Base-by-base conservation (phyloP, 345 rosid species). In the Brassica cretica region DNA sequence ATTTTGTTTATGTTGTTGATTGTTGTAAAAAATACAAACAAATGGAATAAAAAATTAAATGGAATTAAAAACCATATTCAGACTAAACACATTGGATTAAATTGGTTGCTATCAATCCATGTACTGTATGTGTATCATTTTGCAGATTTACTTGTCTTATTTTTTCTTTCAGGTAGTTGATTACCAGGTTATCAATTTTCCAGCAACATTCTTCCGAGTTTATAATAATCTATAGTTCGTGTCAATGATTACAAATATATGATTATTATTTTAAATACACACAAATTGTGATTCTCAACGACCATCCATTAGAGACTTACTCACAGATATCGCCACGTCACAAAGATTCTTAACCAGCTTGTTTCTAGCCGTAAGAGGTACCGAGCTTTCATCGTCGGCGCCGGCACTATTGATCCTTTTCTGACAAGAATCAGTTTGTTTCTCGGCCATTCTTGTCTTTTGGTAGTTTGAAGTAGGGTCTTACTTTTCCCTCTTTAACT, bases 281-380 rank as follows among this genome's bases (percentile, higher is more conserved):
- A 61, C 74, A 73, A 25, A 67, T n/a, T n/a, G n/a, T n/a, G 60
- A 68, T 39, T 69, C 61, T 70, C 10, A 80, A 75, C 32, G 79
- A 70, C 80, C 78, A 35, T 82, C 82, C 46, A 71, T 70, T 71
- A 89, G 19, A 24, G 84, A 8, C 73, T 82, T 86, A 51, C 92
- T 80, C 70, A 94, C 86, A 44, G 91, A 93, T 2, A 85, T 84
- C 1, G 92, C 90, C 51, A 94, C 90, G 74, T 85, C 90, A 70
- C 88, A 87, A 0, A 92, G 88, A 76, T 87, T 81, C 29, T 71
- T 76, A 5, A 89, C 64, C 18, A 85, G 78, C 71, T 85, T 82
- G 76, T 90, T 90, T 79, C 88, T 86, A 0, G 84, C 82, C 3
- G 81, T 75, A 9, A 93, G 14, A 6, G 97, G 85, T 33, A 84